Evolutionary conservation across 768 basidiomycete genomes (phyloP).

Genomic region (Pleurotus salmoneostramineus): DNA sequence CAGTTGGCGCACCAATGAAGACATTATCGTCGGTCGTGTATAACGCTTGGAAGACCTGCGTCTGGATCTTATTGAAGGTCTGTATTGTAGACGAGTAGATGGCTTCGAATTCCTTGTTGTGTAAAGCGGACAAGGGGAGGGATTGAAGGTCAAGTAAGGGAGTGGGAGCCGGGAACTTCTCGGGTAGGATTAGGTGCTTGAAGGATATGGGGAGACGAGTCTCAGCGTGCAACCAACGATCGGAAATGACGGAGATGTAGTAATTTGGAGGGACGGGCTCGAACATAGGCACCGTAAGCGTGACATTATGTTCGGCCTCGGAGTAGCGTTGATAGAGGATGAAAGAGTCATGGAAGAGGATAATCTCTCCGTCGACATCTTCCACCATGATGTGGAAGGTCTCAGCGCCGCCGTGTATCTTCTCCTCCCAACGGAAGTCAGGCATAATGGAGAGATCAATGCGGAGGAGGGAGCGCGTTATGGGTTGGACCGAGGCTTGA

Average conservation of each 20-base stretch:
- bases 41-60: constrained; percentile 96
- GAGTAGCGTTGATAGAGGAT: constrained; percentile 89
- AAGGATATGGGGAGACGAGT: constrained; percentile 94
- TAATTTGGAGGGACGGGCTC: constrained; percentile 98
- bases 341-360: constrained; percentile 94
- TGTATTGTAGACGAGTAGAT: constrained; percentile 79
- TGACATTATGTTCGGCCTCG: constrained; percentile 91
- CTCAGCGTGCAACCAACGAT: constrained; percentile 94
- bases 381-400: constrained; percentile 93
- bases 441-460: constrained; percentile 93
- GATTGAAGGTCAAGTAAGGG: constrained; percentile 90
- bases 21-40: constrained; percentile 97
- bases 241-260: constrained; percentile 92
- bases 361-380: constrained; percentile 95
- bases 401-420: constrained; percentile 84
- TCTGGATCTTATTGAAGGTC: constrained; percentile 98
- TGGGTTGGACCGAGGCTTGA: constrained; percentile 94
- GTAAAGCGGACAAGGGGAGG: constrained; percentile 84
- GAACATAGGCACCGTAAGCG: constrained; percentile 93
- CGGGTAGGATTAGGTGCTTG: constrained; percentile 96
- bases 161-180: constrained; percentile 93
- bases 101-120: constrained; percentile 89
- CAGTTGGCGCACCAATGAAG: constrained; percentile 95
- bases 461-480: constrained; percentile 88
- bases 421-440: constrained; percentile 99